phyloP scores from a whole-genome alignment of 75 land plant species.

The Picea sitchensis region DNA sequence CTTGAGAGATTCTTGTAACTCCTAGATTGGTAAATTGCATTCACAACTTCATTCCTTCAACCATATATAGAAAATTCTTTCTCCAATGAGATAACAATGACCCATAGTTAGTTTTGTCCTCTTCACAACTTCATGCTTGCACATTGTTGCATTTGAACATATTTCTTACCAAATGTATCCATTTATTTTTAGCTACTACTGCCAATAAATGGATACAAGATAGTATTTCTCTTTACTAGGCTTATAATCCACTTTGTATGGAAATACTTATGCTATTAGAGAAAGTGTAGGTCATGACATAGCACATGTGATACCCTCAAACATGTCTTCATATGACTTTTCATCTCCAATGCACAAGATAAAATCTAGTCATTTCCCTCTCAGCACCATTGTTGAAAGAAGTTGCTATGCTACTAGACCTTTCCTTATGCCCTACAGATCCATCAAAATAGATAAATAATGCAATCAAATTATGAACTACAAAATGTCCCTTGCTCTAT shows the following conservation, averaged over 20 bases:
- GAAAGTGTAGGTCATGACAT: slow-evolving; percentile 35
- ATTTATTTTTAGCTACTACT: slow-evolving; percentile 17
- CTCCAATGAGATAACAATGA: neutral
- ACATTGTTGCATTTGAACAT: neutral
- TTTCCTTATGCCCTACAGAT: slow-evolving; percentile 62
- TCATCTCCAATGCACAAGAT: slow-evolving; percentile 80
- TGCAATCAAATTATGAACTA: neutral
- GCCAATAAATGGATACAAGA: too few relatives aligned
- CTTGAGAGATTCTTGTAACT: neutral
- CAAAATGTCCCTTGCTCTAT: neutral
- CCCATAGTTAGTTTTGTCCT: neutral
- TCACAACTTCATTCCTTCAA: neutral
- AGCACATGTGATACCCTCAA: slow-evolving; percentile 55
- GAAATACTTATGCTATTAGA: slow-evolving; percentile 67
- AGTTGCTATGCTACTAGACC: slow-evolving; percentile 61
- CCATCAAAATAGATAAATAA: slow-evolving; percentile 2
- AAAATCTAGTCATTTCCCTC: slow-evolving; percentile 53
- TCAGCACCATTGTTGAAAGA: slow-evolving; percentile 34
- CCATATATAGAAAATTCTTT: neutral
- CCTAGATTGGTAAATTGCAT: neutral
- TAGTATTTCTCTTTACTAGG: slow-evolving; percentile 84
- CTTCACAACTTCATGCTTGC: neutral
- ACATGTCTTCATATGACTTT: slow-evolving; percentile 84
- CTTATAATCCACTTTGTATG: slow-evolving; percentile 77
- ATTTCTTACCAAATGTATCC: neutral